Percentiles rank a stretch among this genome's conserved stretches.
These are phyloP conservation scores for Ascochyta lentis DNA, from an alignment of 2,329 filamentous ascomycete species.

Conservation along the genomic window DNA sequence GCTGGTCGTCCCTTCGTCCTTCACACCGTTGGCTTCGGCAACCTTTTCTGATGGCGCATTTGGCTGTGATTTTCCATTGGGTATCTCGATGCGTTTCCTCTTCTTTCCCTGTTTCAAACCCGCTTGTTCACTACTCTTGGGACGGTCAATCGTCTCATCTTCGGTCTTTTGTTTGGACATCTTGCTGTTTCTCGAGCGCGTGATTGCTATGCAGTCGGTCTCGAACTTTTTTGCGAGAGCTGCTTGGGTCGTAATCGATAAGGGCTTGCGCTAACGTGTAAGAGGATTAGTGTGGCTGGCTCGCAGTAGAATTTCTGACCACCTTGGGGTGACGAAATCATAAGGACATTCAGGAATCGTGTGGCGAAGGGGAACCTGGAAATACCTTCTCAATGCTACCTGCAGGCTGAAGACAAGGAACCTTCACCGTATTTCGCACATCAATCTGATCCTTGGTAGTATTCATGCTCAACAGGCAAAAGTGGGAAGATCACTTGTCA, in stretches of 20 bases:
- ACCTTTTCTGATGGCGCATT: neutral
- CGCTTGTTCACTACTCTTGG: neutral
- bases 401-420: no score
- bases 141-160: neutral
- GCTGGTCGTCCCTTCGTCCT: neutral
- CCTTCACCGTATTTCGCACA: no score
- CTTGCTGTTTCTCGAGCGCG: constrained; percentile 7
- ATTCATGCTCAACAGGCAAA: no score
- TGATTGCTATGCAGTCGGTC: neutral
- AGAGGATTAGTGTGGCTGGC: neutral
- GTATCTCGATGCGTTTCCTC: constrained; percentile 37
- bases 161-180: constrained; percentile 26
- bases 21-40: neutral
- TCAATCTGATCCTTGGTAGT: no score
- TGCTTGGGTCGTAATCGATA: constrained; percentile 34
- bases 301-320: neutral
- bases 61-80: neutral
- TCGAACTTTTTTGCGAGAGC: constrained; percentile 31
- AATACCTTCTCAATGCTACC: no score
- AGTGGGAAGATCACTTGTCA: no score
- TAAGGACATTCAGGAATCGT: no score
- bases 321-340: neutral
- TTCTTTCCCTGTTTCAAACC: constrained; percentile 39
- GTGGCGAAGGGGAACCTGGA: no score
- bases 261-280: constrained; percentile 3